phyloP scores from a whole-genome alignment of 257 asterid genomes.

The Nicotiana tabacum region DNA sequence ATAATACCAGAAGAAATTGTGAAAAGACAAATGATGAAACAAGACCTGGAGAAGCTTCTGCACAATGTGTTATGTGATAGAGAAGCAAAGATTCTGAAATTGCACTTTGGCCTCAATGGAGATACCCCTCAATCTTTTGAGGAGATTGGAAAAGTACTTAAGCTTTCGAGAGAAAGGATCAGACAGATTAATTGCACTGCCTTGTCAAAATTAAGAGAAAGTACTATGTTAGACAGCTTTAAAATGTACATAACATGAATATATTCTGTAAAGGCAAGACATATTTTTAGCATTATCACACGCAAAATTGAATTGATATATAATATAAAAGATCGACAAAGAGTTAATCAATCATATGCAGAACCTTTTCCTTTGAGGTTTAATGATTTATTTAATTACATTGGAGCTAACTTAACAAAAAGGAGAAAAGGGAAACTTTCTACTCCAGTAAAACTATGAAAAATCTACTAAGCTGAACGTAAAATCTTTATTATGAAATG shows the following conservation, averaged over 20 bases:
- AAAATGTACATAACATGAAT: conserved; percentile 32
- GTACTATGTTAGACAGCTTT: conserved; percentile 26
- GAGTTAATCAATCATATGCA: background rate
- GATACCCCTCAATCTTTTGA: conserved; percentile 45
- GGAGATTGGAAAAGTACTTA: conserved; percentile 47
- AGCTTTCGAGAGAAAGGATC: conserved; percentile 68
- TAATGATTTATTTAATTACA: too few species aligned
- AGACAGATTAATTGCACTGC: conserved; percentile 57
- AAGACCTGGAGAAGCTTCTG: conserved; percentile 42
- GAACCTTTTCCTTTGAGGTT: background rate
- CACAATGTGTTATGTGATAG: conserved; percentile 33
- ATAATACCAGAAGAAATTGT: conserved; percentile 48
- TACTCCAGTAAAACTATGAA: background rate
- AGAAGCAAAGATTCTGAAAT: conserved; percentile 40
- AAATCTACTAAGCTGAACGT: background rate
- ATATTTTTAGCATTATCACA: background rate
- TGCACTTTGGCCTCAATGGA: conserved; percentile 54
- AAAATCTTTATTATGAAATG: background rate
- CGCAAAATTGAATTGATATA: background rate
- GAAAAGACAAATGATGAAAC: conserved; percentile 36
- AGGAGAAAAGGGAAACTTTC: background rate
- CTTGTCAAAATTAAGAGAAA: conserved; percentile 36
- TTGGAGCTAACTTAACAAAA: background rate
- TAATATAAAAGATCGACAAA: background rate
- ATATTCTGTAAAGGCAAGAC: background rate